A percentile compares a stretch with the other conserved stretches of the same genome.
These are phyloP conservation scores for Incumbomyces lentus DNA, from an alignment of 2,329 filamentous ascomycete genomes.

Conservation along the genomic window DNA sequence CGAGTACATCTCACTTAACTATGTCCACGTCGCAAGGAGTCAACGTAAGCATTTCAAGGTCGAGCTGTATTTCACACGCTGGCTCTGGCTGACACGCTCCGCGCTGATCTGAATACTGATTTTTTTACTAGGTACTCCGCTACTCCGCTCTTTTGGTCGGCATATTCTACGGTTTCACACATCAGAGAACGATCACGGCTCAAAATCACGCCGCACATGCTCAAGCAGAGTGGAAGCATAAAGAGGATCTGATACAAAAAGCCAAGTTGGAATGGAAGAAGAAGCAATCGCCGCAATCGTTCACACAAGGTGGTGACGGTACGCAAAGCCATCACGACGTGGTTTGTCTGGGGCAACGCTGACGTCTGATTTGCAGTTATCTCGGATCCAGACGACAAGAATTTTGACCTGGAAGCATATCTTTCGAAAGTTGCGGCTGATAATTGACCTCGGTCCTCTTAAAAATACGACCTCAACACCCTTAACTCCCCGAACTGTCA, in stretches of 20 bases:
- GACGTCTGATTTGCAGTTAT: constrained; percentile 41
- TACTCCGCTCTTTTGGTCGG: constrained; percentile 89
- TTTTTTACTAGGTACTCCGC: constrained; percentile 74
- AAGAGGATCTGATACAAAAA: constrained; percentile 82
- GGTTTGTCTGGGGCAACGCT: no score
- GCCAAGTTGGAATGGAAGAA: constrained; percentile 85
- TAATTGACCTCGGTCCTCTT: constrained; percentile 8
- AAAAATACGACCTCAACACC: no score
- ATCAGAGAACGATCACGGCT: constrained; percentile 72
- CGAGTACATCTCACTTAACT: constrained; percentile 9
- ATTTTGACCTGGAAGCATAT: constrained; percentile 87
- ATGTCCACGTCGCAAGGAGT: constrained; percentile 59
- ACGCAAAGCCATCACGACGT: constrained; percentile 6
- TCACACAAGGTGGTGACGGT: constrained; percentile 31
- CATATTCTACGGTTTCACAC: constrained; percentile 89
- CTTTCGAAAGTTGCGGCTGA: constrained; percentile 36
- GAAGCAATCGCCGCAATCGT: constrained; percentile 48
- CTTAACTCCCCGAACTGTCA: no score
- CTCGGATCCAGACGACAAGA: constrained; percentile 69
- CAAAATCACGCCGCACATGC: constrained; percentile 59
- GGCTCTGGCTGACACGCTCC: no score
- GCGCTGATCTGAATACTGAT: no score
- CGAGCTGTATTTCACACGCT: not conserved
- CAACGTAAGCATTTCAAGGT: constrained; percentile 41
- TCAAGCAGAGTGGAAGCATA: constrained; percentile 78